A percentile compares a stretch with the other conserved stretches of the same genome.
Conservation (phyloP, 768 basidiomycete species). For the Tylopilus balloui region DNA sequence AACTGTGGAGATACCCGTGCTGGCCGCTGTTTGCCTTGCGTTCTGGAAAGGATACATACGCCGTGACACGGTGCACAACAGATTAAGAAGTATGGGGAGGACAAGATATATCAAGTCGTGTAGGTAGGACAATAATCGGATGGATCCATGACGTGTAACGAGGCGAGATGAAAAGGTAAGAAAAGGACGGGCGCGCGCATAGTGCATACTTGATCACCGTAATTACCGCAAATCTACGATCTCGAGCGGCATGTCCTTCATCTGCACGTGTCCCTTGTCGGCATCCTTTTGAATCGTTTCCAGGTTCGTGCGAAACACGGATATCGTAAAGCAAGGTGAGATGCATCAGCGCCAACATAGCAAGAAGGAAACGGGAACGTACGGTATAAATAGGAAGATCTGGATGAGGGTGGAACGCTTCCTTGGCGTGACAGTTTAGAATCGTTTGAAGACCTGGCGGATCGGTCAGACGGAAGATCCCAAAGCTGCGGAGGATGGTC, state of each 20-base stretch:
- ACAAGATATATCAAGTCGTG: background rate
- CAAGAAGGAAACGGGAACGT: constrained; percentile 24
- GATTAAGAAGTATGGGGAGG: too few species aligned
- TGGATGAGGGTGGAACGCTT: constrained; percentile 84
- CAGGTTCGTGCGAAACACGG: background rate
- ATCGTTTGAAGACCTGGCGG: constrained; percentile 78
- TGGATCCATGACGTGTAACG: background rate
- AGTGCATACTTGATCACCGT: background rate
- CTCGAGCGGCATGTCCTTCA: constrained; percentile 68
- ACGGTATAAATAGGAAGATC: constrained; percentile 85
- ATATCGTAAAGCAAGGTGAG: background rate
- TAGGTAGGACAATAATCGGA: background rate
- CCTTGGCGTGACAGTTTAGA: constrained; percentile 59
- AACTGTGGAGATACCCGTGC: constrained; percentile 3
- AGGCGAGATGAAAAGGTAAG: background rate
- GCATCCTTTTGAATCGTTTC: constrained; percentile 66
- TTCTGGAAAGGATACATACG: constrained; percentile 7
- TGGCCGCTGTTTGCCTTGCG: constrained; percentile 1
- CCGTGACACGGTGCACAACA: background rate
- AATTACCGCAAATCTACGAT: constrained; percentile 71
- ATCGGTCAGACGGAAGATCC: constrained; percentile 86
- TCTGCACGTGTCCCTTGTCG: constrained; percentile 80
- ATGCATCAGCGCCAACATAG: background rate
- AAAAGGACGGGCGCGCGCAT: background rate
- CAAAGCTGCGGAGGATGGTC: constrained; percentile 44